Percentiles rank a stretch among this genome's conserved stretches.
phyloP scores from a whole-genome alignment of 1,139 yeast genomes.

The Kurtzmaniella quercitrusa region DNA sequence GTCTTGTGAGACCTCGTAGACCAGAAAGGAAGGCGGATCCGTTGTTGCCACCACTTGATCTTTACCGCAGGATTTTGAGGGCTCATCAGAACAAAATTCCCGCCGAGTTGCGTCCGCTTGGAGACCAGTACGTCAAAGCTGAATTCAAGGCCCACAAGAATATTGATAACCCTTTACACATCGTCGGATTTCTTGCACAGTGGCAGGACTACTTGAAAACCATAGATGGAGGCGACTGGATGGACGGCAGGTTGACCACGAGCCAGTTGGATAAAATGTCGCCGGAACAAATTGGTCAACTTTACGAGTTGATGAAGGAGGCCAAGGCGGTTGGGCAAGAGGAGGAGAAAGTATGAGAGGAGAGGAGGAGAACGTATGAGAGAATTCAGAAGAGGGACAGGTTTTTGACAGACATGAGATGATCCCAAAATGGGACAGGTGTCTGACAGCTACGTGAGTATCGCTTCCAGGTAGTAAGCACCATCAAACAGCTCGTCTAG shows the following conservation, averaged over 20 bases:
- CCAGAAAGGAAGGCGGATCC: conserved; percentile 53
- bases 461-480: no score
- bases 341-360: conserved; percentile 19
- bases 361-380: background rate
- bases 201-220: conserved; percentile 88
- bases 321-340: conserved; percentile 60
- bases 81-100: conserved; percentile 71
- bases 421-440: background rate
- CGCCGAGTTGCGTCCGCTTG: conserved; percentile 64
- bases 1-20: conserved; percentile 54
- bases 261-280: conserved; percentile 75
- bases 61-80: conserved; percentile 73
- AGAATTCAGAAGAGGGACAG: background rate
- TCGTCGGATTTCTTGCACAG: conserved; percentile 85
- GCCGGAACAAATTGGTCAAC: conserved; percentile 88
- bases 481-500: no score
- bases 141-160: conserved; percentile 86
- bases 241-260: conserved; percentile 59
- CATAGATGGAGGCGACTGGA: conserved; percentile 77
- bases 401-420: background rate
- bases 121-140: conserved; percentile 83
- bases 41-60: conserved; percentile 72
- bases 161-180: conserved; percentile 85
- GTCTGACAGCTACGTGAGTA: no score
- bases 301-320: conserved; percentile 45